phyloP scores from a whole-genome alignment of 345 rosid genomes.

The Geranium brycei region DNA sequence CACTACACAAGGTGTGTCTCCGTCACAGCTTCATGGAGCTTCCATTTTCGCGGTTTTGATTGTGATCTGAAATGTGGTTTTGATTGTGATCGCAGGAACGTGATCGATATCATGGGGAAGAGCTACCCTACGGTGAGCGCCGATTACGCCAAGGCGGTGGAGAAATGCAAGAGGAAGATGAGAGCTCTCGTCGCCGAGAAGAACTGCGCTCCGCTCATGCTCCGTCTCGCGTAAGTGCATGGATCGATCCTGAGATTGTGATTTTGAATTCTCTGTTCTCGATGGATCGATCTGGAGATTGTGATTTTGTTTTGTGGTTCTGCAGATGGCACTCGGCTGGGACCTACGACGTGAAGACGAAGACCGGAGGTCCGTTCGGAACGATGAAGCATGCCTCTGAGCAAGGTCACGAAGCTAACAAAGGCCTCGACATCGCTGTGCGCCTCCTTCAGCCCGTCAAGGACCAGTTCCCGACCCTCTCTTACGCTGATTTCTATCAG shows the following conservation, averaged over 20 bases:
- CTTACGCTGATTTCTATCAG: slow-evolving; percentile 77
- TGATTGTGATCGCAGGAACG: background rate
- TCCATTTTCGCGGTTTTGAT: background rate
- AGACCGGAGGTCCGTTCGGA: slow-evolving; percentile 90
- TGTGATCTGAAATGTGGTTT: too few species aligned
- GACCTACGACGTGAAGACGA: slow-evolving; percentile 65
- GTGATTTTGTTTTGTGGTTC: background rate
- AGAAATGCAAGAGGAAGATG: slow-evolving; percentile 74
- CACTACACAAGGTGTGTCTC: too few species aligned
- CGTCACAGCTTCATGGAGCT: too few species aligned
- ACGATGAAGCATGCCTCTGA: slow-evolving; percentile 61
- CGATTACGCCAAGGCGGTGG: slow-evolving; percentile 65
- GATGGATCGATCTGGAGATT: background rate
- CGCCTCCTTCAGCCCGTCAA: slow-evolving; percentile 80
- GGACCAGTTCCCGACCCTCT: slow-evolving; percentile 59
- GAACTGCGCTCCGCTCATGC: slow-evolving; percentile 90
- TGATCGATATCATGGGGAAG: slow-evolving; percentile 45
- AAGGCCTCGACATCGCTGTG: slow-evolving; percentile 71
- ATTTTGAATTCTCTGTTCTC: background rate
- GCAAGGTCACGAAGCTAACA: slow-evolving; percentile 73
- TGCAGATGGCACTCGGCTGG: slow-evolving; percentile 98
- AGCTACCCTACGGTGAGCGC: slow-evolving; percentile 66
- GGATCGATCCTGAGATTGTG: background rate
- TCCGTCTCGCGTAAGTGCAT: slow-evolving; percentile 66
- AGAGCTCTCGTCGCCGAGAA: slow-evolving; percentile 81